A percentile compares a stretch with the other conserved stretches of the same genome.
phyloP scores from a whole-genome alignment of 1,139 yeast species.

The Geotrichum fermentans region DNA sequence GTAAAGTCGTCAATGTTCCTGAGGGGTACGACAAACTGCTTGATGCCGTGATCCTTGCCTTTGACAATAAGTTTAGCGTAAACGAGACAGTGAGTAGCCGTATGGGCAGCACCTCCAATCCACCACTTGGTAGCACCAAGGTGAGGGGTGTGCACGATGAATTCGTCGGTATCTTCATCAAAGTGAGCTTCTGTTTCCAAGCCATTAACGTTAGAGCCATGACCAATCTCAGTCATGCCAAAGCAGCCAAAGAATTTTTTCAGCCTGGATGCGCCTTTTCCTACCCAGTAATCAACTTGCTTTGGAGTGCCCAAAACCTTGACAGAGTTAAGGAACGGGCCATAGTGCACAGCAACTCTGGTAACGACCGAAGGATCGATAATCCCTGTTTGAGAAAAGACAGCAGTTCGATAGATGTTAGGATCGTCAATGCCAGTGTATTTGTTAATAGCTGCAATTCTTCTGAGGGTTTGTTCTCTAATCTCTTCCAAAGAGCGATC shows the following conservation, averaged over 20 bases:
- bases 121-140: no score
- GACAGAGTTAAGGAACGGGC: constrained; percentile 61
- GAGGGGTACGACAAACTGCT: constrained; percentile 81
- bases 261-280: constrained; percentile 57
- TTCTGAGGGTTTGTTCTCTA: constrained; percentile 46
- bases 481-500: constrained; percentile 46
- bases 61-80: constrained; percentile 76
- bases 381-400: constrained; percentile 41
- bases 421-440: constrained; percentile 42
- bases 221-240: constrained; percentile 92
- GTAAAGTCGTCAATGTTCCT: constrained; percentile 62
- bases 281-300: constrained; percentile 62
- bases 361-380: constrained; percentile 59
- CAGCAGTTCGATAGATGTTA: constrained; percentile 23
- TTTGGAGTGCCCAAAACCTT: constrained; percentile 64
- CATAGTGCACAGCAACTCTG: constrained; percentile 62
- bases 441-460: constrained; percentile 44
- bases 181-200: constrained; percentile 82
- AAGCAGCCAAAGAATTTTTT: constrained; percentile 80
- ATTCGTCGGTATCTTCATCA: constrained; percentile 58
- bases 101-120: no score
- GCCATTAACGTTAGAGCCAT: constrained; percentile 87
- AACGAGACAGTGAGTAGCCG: constrained; percentile 76
- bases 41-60: constrained; percentile 81
- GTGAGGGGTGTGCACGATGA: constrained; percentile 76